These are phyloP conservation scores for Camelina hispida DNA, from an alignment of 345 rosid genomes.

Conservation along the genomic window DNA sequence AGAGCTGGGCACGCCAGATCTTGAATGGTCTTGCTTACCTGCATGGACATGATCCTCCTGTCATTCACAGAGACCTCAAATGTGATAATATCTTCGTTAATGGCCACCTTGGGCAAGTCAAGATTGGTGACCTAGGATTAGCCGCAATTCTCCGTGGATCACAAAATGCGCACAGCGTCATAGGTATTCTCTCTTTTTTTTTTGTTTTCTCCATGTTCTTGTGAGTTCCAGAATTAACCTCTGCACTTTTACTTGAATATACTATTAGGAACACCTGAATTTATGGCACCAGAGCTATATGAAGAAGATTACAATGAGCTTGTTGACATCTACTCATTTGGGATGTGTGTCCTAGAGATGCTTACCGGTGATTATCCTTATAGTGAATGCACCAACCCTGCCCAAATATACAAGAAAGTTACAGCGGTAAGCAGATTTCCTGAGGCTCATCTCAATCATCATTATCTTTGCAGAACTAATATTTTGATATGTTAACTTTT, in stretches of 20 bases:
- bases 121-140: constrained; percentile 92
- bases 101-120: constrained; percentile 94
- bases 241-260: neutral
- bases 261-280: constrained; percentile 89
- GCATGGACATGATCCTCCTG: constrained; percentile 87
- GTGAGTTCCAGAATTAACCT: constrained; percentile 7
- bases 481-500: constrained; percentile 6
- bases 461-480: neutral
- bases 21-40: constrained; percentile 73
- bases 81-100: constrained; percentile 93
- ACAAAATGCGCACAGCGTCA: constrained; percentile 84
- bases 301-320: constrained; percentile 96
- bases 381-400: constrained; percentile 86
- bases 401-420: constrained; percentile 97
- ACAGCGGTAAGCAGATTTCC: constrained; percentile 61
- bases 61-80: constrained; percentile 93
- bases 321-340: constrained; percentile 89
- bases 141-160: constrained; percentile 84
- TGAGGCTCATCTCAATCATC: constrained; percentile 29
- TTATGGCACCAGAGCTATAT: constrained; percentile 97
- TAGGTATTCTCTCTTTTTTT: constrained; percentile 49
- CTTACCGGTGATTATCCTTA: constrained; percentile 90
- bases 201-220: neutral
- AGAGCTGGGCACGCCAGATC: constrained; percentile 93
- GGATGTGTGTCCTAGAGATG: constrained; percentile 96